Evolutionary conservation across 2,329 filamentous ascomycete genomes (phyloP), one percentile per base, ranked within the genome.

Genomic region (Hymenoscyphus linearis): DNA sequence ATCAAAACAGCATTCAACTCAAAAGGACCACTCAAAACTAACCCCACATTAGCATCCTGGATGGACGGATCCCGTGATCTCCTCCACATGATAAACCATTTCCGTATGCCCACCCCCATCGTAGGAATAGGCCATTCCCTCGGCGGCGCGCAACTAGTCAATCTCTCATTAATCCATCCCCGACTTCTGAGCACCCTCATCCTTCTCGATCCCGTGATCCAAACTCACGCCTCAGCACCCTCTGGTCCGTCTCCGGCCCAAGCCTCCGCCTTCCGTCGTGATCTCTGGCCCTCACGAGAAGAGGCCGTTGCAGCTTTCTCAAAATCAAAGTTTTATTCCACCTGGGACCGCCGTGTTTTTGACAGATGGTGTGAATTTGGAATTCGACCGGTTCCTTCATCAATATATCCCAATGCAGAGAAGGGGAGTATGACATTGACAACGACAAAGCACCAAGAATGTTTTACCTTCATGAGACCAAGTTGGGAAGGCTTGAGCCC

Each of bases 51-150:
- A 93, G 89, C 92, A 37, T 86, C 85, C 68, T 98, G 93, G 93
- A 82, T 87, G 65, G 93, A 98, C 76, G 87, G 95, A 73, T 78
- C 90, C 53, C 85, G 93, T 54, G 93, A 98, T 74, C 83, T 96
- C 3, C 81, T 95, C 18, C 85, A 93, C 71, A 83, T 97, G 76
- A 82, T 95, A 77, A 97, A 96, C 75, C 80, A 85, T 59, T 93
- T 96, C 76, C 89, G 91, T 50, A 92, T 95, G 82, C 88, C 90
- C 13, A 88, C 66, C 27, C 93, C 93, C 1, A 79, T 97, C 22
- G 76, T 97, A 65, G 93, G 90, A 60, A 75, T 98, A 31, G 93
- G 91, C 16, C 93, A 98, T 76, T 96, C 91, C 68, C 93, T 96
- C 79, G 93, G 93, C 67, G 92, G 83, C 66, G 85, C 84, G 71